Evolutionary conservation across 805 yeast genomes (phyloP).

Genomic region (Cyberlindnera subsufficiens): DNA sequence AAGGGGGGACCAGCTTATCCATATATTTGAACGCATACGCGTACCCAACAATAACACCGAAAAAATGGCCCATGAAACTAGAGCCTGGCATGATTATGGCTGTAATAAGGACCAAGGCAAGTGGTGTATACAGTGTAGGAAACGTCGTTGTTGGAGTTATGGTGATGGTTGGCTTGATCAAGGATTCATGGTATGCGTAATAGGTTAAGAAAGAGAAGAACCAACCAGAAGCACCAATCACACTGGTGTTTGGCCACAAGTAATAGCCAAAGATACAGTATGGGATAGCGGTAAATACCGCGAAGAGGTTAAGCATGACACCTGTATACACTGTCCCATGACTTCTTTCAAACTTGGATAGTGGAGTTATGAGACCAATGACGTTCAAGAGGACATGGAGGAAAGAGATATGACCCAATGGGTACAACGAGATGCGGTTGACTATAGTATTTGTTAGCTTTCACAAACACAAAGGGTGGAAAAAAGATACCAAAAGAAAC

Average conservation of each 20-base stretch:
- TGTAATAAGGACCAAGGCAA: conserved; percentile 41
- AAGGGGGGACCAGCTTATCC: conserved; percentile 57
- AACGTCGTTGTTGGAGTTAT: conserved; percentile 35
- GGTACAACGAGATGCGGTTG: conserved; percentile 51
- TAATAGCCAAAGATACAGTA: conserved; percentile 25
- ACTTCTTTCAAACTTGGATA: conserved; percentile 58
- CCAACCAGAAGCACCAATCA: conserved; percentile 69
- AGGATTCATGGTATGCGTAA: conserved; percentile 45
- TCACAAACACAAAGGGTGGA: not conserved
- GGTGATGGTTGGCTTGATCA: conserved; percentile 34
- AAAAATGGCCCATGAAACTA: conserved; percentile 68
- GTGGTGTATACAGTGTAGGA: conserved; percentile 59
- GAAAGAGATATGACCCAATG: conserved; percentile 58
- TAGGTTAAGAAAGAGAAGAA: conserved; percentile 62
- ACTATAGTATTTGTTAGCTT: not conserved
- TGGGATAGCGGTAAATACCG: conserved; percentile 53
- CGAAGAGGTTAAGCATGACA: conserved; percentile 63
- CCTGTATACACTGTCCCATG: conserved; percentile 89
- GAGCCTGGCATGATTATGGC: conserved; percentile 57
- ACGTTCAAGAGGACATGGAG: conserved; percentile 59
- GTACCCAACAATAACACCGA: conserved; percentile 65
- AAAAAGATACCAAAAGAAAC: not conserved
- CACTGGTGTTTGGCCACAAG: conserved; percentile 47
- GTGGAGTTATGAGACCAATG: conserved; percentile 49
- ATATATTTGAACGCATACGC: conserved; percentile 53